Evolutionary conservation across 1,139 yeast genomes (phyloP).

Genomic region (Meyerozyma guilliermondii): DNA sequence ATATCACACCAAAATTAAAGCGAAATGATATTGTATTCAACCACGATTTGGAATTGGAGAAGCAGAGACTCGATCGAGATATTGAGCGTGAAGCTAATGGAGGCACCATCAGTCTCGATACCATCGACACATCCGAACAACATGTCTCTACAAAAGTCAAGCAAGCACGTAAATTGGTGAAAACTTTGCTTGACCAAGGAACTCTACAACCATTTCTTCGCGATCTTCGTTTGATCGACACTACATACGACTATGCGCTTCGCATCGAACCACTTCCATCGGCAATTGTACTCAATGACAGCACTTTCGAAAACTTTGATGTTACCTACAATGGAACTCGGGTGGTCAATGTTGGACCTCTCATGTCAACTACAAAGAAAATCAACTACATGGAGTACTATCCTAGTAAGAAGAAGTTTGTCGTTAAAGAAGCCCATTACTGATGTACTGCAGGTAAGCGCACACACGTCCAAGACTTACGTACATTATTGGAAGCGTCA

Average conservation of each 20-base stretch:
- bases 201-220: slow-evolving; percentile 74
- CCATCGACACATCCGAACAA: slow-evolving; percentile 13
- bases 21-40: slow-evolving; percentile 62
- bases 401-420: slow-evolving; percentile 51
- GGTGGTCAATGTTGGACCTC: slow-evolving; percentile 66
- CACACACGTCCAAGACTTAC: too few species aligned
- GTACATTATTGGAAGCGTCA: too few species aligned
- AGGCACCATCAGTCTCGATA: slow-evolving; percentile 9
- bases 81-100: slow-evolving; percentile 13
- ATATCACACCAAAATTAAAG: slow-evolving; percentile 62
- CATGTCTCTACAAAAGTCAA: slow-evolving; percentile 35
- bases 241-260: slow-evolving; percentile 67
- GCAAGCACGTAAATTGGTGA: slow-evolving; percentile 72
- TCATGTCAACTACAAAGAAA: slow-evolving; percentile 41
- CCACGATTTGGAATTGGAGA: slow-evolving; percentile 31
- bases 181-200: slow-evolving; percentile 83
- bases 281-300: slow-evolving; percentile 60
- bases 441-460: slow-evolving; percentile 9
- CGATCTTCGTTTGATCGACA: slow-evolving; percentile 55
- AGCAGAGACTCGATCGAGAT: slow-evolving; percentile 15
- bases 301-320: slow-evolving; percentile 65
- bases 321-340: slow-evolving; percentile 80
- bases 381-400: slow-evolving; percentile 68
- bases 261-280: slow-evolving; percentile 77
- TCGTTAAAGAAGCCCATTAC: slow-evolving; percentile 43